Base-by-base conservation (phyloP, 306 rosid species). In the Cercis canadensis region DNA sequence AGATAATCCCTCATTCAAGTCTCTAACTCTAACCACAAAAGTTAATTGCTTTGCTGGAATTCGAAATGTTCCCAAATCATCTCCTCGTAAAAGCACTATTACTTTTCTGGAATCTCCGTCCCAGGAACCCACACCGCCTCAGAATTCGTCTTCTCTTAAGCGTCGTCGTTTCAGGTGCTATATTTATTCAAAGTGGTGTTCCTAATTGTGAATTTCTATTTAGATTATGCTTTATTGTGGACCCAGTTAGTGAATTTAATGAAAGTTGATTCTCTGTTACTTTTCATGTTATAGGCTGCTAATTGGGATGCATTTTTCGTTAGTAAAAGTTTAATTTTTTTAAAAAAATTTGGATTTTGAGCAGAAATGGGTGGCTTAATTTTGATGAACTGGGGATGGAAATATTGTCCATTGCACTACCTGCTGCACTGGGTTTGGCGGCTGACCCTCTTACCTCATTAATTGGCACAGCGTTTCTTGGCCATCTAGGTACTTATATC, bases 371-470 rank as follows among this genome's bases (percentile, higher is more conserved):
- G 13, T 43, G n/a, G 37, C 19, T 83, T 37, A 78, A 65, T 44
- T 73, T 78, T 65, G 97, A 94, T 80, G 84, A 72, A 67, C 83
- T 94, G 34, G 87, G 83, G 75, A 46, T 72, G 88, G 96, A 94
- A 46, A 85, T 91, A 57, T 64, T 94, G 72, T 77, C 96, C 50
- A 94, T 94, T 81, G 96, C 99, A 9, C 64, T 94, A 49, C 99
- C 99, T 74, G 99, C 99, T 67, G 97, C 94, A 8, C 47, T 91
- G 80, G 94, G 97, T 67, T 69, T 94, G 77, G 96, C 88, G 11
- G 95, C 97, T 72, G 99, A 94, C 57, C 97, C 99, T 3, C 66
- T 94, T 62, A 65, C 88, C 15, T 91, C 97, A n/a, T 84, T 94
- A 83, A 84, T 94, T 57, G 99, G 90, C 62, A 91, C 99, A 9